phyloP scores from a whole-genome alignment of 306 rosid genomes.

The Ceratonia siliqua region DNA sequence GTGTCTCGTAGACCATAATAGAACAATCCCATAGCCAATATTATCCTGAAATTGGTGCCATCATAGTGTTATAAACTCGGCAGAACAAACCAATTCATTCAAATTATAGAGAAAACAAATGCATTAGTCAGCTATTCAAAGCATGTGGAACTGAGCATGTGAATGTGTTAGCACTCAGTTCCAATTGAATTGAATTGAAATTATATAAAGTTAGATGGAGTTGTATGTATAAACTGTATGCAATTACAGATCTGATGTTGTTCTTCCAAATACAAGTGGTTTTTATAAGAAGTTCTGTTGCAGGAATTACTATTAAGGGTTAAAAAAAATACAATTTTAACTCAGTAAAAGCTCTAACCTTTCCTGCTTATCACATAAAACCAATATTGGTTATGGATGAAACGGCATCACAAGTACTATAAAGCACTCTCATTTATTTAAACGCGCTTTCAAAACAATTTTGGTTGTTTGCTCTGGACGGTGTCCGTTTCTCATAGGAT shows the following conservation, averaged over 20 bases:
- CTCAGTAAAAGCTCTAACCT: background rate
- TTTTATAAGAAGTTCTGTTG: no score
- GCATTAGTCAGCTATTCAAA: no score
- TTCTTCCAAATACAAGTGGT: no score
- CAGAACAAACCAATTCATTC: background rate
- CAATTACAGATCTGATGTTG: no score
- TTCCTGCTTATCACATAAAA: background rate
- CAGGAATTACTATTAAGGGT: no score
- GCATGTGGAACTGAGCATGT: background rate
- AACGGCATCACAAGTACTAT: background rate
- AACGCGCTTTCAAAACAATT: background rate
- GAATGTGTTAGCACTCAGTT: background rate
- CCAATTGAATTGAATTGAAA: background rate
- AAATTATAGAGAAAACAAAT: no score
- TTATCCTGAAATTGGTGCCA: conserved; percentile 46
- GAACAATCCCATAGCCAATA: conserved; percentile 50
- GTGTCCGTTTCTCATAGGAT: no score
- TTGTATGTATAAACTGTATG: background rate
- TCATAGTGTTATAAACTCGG: background rate
- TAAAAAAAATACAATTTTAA: background rate
- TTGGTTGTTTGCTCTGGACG: no score
- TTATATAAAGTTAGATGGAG: background rate
- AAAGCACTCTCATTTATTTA: background rate
- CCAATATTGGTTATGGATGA: background rate
- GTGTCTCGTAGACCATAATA: conserved; percentile 74